Conservation (phyloP, 2,329 filamentous ascomycete species). For the Aureobasidium zeae region DNA sequence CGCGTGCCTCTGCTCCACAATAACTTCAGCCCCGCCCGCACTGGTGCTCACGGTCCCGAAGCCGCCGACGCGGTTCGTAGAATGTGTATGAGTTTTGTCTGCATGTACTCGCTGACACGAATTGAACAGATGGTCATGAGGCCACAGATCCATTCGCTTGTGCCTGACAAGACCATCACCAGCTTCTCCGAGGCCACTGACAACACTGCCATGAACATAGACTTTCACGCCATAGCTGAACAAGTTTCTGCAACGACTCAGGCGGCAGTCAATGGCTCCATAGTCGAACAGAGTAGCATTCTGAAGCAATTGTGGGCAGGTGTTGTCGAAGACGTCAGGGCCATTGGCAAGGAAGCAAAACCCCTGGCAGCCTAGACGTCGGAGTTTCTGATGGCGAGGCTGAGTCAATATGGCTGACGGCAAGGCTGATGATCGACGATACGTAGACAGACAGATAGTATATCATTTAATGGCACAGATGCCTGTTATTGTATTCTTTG, state of each 20-base stretch:
- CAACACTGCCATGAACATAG: slow-evolving; percentile 46
- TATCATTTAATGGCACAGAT: too few species aligned
- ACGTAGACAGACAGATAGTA: too few species aligned
- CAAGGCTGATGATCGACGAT: too few species aligned
- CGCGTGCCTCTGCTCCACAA: slow-evolving; percentile 27
- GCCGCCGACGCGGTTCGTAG: slow-evolving; percentile 19
- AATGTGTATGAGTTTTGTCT: neutral
- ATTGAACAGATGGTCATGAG: slow-evolving; percentile 37
- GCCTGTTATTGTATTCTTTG: too few species aligned
- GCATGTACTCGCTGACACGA: neutral
- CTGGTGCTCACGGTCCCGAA: slow-evolving; percentile 19
- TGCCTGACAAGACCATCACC: slow-evolving; percentile 41
- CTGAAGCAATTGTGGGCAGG: slow-evolving; percentile 38
- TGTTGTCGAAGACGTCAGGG: slow-evolving; percentile 45
- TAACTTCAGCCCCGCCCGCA: slow-evolving; percentile 20
- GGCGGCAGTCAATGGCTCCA: slow-evolving; percentile 27
- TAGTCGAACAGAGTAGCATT: slow-evolving; percentile 35
- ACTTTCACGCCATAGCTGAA: slow-evolving; percentile 48
- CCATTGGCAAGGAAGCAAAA: neutral
- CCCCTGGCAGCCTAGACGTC: neutral
- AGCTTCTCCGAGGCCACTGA: slow-evolving; percentile 52
- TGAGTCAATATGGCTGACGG: too few species aligned
- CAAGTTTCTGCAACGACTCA: slow-evolving; percentile 33
- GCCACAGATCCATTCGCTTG: slow-evolving; percentile 45
- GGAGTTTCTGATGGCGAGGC: too few species aligned